Evolutionary conservation across 1,284 basidiomycete genomes (phyloP), one percentile per base, ranked within the genome.

Genomic region (Phellopilus nigrolimitatus): DNA sequence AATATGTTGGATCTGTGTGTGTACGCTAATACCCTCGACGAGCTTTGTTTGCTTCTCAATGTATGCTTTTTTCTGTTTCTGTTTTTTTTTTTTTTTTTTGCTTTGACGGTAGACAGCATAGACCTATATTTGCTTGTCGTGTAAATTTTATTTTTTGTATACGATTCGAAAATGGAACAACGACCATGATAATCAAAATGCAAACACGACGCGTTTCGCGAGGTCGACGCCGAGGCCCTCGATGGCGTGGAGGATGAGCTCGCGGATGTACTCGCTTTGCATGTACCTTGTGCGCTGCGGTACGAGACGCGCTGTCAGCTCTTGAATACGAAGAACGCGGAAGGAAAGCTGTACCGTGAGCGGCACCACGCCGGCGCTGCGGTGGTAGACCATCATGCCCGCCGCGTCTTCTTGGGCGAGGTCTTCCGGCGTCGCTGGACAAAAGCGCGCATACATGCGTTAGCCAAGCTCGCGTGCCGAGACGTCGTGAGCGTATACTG

Each of bases 221-320:
- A 78, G 44, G 38, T 70, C 68, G 17, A 58, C 44, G 7, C 76
- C 76, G 19, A 79, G 58, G 7, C 65, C 69, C 43, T 64, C 61
- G 21, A 52, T 31, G 27, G 44, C 27, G 4, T 25, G 24, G 8
- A 47, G 21, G 22, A 47, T 28, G 6, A 40, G 5, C 10, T 41
- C 34, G 12, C 50, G 34, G 9, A 46, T 9, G 17, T 24, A 39
- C 6, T 4, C 15, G 31, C 6, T 28, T 15, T 24, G 15, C 13
- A 34, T 19, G 17, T 38, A 22, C 15, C 38, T 40, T 3, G 36
- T 46, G 36, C 40, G 2, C 50, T 52, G 15, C 13, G 33, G 6
- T n/a, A n/a, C n/a, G n/a, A n/a, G n/a, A n/a, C n/a, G n/a, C n/a
- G n/a, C n/a, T n/a, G n/a, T n/a, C n/a, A n/a, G n/a, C n/a, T n/a